A percentile compares a stretch with the other conserved stretches of the same genome.
Evolutionary conservation across 805 yeast species (phyloP).

Genomic region (Torulaspora gathmanii): DNA sequence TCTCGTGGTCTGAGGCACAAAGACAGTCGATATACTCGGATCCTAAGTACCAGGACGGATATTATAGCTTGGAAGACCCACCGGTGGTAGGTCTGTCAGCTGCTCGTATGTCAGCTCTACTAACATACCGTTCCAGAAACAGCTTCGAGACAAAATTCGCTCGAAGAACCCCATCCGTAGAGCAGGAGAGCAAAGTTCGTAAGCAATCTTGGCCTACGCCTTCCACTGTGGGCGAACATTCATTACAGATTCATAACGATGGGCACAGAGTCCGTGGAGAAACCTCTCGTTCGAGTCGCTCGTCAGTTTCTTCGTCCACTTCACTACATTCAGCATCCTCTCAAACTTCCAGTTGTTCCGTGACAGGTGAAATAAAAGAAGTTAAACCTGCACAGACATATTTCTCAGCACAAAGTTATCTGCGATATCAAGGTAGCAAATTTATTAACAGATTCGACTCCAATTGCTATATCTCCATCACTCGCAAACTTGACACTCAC

Average conservation of each 20-base stretch:
- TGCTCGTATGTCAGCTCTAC: constrained; percentile 93
- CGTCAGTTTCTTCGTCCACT: constrained; percentile 23
- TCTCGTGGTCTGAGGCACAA: constrained; percentile 98
- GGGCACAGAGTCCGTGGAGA: constrained; percentile 46
- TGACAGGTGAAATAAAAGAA: constrained; percentile 22
- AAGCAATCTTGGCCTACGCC: constrained; percentile 27
- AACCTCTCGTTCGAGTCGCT: constrained; percentile 11
- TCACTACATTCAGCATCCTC: constrained; percentile 33
- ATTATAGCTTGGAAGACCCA: constrained; percentile 69
- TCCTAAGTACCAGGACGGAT: constrained; percentile 89
- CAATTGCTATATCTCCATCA: constrained; percentile 90
- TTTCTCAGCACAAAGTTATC: constrained; percentile 92
- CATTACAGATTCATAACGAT: constrained; percentile 84
- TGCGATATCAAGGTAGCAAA: constrained; percentile 90
- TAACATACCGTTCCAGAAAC: constrained; percentile 88
- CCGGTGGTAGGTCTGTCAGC: constrained; percentile 88
- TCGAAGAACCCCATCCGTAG: constrained; percentile 58
- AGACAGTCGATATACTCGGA: constrained; percentile 94
- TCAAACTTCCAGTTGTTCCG: constrained; percentile 20
- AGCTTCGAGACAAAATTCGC: constrained; percentile 90
- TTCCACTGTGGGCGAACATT: constrained; percentile 55
- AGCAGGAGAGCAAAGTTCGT: constrained; percentile 33
- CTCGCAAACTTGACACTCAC: constrained; percentile 91
- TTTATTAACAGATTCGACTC: constrained; percentile 91
- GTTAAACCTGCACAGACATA: constrained; percentile 46